phyloP scores from a whole-genome alignment of 495 filamentous ascomycete genomes.

The Aspergillus olivimuriae region DNA sequence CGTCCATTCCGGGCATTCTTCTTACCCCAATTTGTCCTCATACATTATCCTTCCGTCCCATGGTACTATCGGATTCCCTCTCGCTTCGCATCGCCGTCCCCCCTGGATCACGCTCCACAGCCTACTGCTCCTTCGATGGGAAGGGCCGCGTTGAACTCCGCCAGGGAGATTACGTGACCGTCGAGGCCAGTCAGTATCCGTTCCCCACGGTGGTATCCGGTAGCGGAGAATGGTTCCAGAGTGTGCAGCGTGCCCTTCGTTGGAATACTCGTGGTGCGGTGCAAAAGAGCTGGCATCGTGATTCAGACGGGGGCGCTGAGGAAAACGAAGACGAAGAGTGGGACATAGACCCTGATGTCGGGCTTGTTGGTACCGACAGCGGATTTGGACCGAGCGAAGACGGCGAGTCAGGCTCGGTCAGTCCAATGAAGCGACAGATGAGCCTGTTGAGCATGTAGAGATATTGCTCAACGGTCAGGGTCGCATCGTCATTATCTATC shows the following conservation, averaged over 20 bases:
- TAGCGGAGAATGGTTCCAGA: constrained; percentile 88
- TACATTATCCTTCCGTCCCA: constrained; percentile 91
- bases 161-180: constrained; percentile 88
- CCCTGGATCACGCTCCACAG: constrained; percentile 74
- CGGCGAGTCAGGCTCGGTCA: constrained; percentile 54
- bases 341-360: constrained; percentile 79
- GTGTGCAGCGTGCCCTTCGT: constrained; percentile 77
- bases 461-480: background rate
- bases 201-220: constrained; percentile 85
- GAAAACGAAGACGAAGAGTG: constrained; percentile 42
- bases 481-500: no score
- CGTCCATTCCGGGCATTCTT: constrained; percentile 94
- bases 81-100: constrained; percentile 85
- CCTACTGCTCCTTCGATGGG: constrained; percentile 94
- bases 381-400: constrained; percentile 51
- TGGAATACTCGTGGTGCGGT: constrained; percentile 87
- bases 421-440: constrained; percentile 63
- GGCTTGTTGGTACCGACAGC: constrained; percentile 46
- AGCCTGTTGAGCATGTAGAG: constrained; percentile 47
- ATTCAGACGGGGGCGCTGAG: constrained; percentile 21
- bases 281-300: constrained; percentile 71
- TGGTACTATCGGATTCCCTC: constrained; percentile 96
- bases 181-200: constrained; percentile 89
- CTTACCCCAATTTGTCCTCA: constrained; percentile 97
- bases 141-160: constrained; percentile 88